Evolutionary conservation across 2,329 filamentous ascomycete species (phyloP).

Genomic region (Metarhizium guizhouense): DNA sequence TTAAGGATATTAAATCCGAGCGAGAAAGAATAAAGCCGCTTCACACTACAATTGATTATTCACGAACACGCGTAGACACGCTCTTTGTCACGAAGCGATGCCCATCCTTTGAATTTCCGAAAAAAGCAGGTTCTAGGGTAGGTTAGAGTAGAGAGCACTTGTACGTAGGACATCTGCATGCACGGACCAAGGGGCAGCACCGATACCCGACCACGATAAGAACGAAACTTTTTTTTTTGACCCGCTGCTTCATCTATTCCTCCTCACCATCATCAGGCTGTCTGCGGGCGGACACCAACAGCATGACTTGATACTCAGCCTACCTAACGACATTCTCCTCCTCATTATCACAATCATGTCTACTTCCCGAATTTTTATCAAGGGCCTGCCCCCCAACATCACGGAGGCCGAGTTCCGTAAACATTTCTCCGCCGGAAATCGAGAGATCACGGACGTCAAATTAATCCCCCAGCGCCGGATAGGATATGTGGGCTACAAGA

Average conservation of each 20-base stretch:
- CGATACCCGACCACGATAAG: conserved; percentile 11
- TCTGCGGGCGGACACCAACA: conserved; percentile 8
- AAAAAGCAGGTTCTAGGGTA: conserved; percentile 1
- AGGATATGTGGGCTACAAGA: conserved; percentile 92
- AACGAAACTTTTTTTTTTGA: conserved; percentile 18
- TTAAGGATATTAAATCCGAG: too few relatives aligned
- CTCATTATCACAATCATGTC: conserved; percentile 28
- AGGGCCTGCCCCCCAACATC: conserved; percentile 77
- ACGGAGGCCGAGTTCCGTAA: conserved; percentile 78
- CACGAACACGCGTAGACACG: too few relatives aligned
- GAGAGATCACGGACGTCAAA: conserved; percentile 82
- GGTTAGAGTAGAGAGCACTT: neutral
- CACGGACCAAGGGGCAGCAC: conserved; percentile 14
- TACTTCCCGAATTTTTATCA: conserved; percentile 67
- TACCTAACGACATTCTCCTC: neutral
- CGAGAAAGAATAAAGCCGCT: too few relatives aligned
- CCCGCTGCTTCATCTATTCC: neutral
- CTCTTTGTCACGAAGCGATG: too few relatives aligned
- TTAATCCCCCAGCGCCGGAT: conserved; percentile 83
- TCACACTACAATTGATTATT: too few relatives aligned
- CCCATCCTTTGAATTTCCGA: too few relatives aligned
- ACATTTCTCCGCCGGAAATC: conserved; percentile 70
- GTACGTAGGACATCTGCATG: neutral
- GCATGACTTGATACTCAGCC: neutral
- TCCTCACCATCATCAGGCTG: neutral